These are phyloP conservation scores for Mycena vitilis DNA, from an alignment of 768 basidiomycete genomes.

Conservation along the genomic window DNA sequence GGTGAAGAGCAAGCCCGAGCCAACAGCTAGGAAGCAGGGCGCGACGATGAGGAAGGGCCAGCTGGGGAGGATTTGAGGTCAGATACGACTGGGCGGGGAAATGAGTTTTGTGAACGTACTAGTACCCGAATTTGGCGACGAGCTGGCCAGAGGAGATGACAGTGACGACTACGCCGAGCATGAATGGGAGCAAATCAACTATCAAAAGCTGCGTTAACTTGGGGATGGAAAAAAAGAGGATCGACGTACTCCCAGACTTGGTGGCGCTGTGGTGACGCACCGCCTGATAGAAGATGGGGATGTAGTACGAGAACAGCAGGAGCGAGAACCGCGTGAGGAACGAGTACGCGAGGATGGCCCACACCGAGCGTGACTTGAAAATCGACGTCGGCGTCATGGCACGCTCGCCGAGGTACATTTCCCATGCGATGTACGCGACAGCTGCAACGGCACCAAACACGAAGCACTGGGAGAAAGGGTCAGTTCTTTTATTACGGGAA, in stretches of 20 bases:
- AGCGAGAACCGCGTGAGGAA: slow-evolving; percentile 25
- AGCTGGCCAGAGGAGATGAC: slow-evolving; percentile 22
- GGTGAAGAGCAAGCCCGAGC: slow-evolving; percentile 32
- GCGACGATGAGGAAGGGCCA: slow-evolving; percentile 24
- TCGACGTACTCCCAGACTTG: slow-evolving; percentile 26
- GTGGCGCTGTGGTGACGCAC: slow-evolving; percentile 23
- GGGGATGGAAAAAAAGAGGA: too few relatives aligned
- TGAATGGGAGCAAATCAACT: too few relatives aligned
- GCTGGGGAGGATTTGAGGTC: background rate
- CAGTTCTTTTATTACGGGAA: too few relatives aligned
- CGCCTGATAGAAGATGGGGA: slow-evolving; percentile 37
- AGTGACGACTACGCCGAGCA: background rate
- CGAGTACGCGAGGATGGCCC: slow-evolving; percentile 19
- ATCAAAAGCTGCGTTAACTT: too few relatives aligned
- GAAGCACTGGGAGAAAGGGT: slow-evolving; percentile 4
- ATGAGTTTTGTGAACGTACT: slow-evolving; percentile 1
- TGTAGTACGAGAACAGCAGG: slow-evolving; percentile 32
- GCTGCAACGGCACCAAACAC: slow-evolving; percentile 24
- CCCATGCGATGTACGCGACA: slow-evolving; percentile 17
- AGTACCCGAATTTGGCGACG: slow-evolving; percentile 17
- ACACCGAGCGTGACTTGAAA: slow-evolving; percentile 20
- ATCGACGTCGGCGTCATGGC: slow-evolving; percentile 25
- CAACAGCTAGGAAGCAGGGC: slow-evolving; percentile 29
- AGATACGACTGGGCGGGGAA: too few relatives aligned
- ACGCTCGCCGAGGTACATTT: slow-evolving; percentile 7